Evolutionary conservation across 179 eudicot species (phyloP).

Genomic region (Spergularia azorica): DNA sequence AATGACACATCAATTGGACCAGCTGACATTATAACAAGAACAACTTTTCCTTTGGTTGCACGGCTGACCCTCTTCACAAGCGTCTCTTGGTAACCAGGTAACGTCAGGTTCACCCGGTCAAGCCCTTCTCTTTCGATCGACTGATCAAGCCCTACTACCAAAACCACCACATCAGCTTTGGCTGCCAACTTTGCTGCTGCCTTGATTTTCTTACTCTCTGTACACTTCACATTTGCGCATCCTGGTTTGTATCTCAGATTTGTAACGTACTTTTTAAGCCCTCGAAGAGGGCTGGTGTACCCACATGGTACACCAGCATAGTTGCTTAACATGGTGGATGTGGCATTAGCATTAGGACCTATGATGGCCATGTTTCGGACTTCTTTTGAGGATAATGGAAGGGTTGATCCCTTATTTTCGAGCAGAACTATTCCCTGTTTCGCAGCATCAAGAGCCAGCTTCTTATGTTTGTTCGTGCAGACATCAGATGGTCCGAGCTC

Average conservation of each 20-base stretch:
- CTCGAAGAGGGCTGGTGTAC: conserved; percentile 40
- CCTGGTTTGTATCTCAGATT: conserved; percentile 29
- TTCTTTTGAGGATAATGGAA: conserved; percentile 31
- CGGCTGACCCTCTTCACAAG: conserved; percentile 39
- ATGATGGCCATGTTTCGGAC: conserved; percentile 30
- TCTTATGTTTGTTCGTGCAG: conserved; percentile 29
- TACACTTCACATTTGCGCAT: conserved; percentile 34
- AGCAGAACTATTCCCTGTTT: conserved; percentile 46
- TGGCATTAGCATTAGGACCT: conserved; percentile 38
- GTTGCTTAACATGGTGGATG: conserved; percentile 16
- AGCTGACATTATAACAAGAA: conserved; percentile 55
- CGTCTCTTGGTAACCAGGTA: conserved; percentile 42
- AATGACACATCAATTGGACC: conserved; percentile 51
- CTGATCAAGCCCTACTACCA: conserved; percentile 48
- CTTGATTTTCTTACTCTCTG: not conserved
- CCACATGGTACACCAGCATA: conserved; percentile 45
- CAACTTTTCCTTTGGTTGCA: conserved; percentile 41
- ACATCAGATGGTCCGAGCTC: conserved; percentile 26
- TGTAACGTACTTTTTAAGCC: conserved; percentile 30
- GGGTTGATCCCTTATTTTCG: conserved; percentile 28
- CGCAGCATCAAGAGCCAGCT: conserved; percentile 38
- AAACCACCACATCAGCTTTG: conserved; percentile 29
- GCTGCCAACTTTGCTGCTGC: conserved; percentile 32
- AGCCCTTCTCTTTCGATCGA: conserved; percentile 38
- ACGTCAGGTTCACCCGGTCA: conserved; percentile 37